phyloP scores from a whole-genome alignment of 768 basidiomycete species.

The Butyriboletus loyo region DNA sequence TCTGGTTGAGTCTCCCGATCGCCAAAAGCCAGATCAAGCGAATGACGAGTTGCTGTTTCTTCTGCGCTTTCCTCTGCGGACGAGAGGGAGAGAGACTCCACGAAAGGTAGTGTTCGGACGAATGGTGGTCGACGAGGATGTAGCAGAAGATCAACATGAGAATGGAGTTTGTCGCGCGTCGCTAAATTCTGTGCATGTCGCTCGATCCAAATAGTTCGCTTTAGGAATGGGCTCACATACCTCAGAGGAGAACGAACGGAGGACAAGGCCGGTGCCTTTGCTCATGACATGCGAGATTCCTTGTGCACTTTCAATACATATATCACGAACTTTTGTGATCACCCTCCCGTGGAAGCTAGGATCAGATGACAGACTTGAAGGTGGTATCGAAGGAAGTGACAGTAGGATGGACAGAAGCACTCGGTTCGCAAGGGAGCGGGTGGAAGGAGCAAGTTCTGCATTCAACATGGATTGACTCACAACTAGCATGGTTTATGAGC shows the following conservation, averaged over 20 bases:
- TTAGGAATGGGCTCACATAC: constrained; percentile 24
- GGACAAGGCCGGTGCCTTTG: constrained; percentile 56
- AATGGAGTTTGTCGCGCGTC: constrained; percentile 25
- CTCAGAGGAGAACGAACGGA: constrained; percentile 36
- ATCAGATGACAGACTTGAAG: constrained; percentile 53
- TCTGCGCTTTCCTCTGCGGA: constrained; percentile 62
- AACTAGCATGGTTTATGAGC: constrained; percentile 39
- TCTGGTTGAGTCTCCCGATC: background rate
- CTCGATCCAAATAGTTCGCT: background rate
- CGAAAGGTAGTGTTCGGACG: constrained; percentile 60
- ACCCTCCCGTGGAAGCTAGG: constrained; percentile 46
- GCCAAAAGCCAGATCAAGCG: constrained; percentile 35
- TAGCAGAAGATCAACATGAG: constrained; percentile 56
- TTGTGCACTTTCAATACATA: constrained; percentile 47
- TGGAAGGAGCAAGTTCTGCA: constrained; percentile 46
- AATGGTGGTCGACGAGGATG: constrained; percentile 81
- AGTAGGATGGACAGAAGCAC: constrained; percentile 56
- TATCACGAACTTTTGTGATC: constrained; percentile 42
- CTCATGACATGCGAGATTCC: constrained; percentile 60
- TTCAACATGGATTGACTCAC: constrained; percentile 47
- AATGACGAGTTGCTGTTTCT: constrained; percentile 48
- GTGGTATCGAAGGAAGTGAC: constrained; percentile 53
- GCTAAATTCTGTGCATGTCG: constrained; percentile 13
- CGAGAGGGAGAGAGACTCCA: constrained; percentile 61
- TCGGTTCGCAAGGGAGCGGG: constrained; percentile 58